These are phyloP conservation scores for Metschnikowia gruessii DNA, from an alignment of 805 yeast genomes.

Conservation along the genomic window DNA sequence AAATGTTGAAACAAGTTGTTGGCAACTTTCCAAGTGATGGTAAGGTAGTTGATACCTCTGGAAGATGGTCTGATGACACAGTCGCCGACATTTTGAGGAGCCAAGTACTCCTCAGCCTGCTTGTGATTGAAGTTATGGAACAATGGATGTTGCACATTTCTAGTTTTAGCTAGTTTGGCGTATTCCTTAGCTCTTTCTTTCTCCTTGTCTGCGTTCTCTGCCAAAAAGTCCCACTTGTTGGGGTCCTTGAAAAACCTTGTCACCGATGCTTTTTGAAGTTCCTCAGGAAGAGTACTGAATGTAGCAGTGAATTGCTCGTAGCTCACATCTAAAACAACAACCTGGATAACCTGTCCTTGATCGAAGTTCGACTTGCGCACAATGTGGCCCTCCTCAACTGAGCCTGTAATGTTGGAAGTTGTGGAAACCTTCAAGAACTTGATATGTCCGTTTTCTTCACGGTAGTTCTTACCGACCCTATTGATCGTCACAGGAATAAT, in stretches of 20 bases:
- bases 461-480: conserved; percentile 62
- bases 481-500: conserved; percentile 74
- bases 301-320: conserved; percentile 73
- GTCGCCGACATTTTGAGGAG: conserved; percentile 86
- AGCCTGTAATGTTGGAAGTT: conserved; percentile 42
- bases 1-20: conserved; percentile 89
- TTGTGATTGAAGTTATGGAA: conserved; percentile 77
- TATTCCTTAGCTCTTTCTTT: conserved; percentile 59
- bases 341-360: conserved; percentile 82
- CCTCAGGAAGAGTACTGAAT: conserved; percentile 66
- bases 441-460: conserved; percentile 47
- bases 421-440: conserved; percentile 41
- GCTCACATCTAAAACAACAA: conserved; percentile 67
- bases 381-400: conserved; percentile 44
- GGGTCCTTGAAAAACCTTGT: conserved; percentile 52
- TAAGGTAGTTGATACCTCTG: conserved; percentile 80
- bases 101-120: conserved; percentile 92
- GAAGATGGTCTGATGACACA: conserved; percentile 94
- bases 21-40: conserved; percentile 95
- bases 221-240: conserved; percentile 75
- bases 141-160: conserved; percentile 88
- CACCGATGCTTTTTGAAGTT: conserved; percentile 51
- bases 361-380: conserved; percentile 43
- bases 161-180: conserved; percentile 63
- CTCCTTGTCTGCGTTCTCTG: conserved; percentile 64